Base-by-base conservation (phyloP, 139 green algal species). In the Parachlorella kessleri region DNA sequence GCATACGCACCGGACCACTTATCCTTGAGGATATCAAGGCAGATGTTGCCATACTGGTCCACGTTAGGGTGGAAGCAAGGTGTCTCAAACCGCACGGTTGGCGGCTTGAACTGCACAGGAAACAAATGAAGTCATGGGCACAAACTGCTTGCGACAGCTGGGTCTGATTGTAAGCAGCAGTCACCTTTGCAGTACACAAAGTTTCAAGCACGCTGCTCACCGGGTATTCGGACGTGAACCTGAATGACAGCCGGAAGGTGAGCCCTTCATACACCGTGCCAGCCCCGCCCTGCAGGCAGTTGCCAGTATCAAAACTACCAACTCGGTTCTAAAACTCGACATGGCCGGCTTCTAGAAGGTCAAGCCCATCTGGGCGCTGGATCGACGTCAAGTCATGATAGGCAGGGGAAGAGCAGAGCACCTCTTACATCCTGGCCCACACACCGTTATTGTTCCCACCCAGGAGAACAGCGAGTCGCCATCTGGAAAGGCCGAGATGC, bases 41-140 rank as follows among this genome's bases (percentile, higher is more conserved):
- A 96, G 80, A 96, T 95, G 85, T 94, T 94, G 66, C 92, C 92
- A 64, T 90, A 79, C 26, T 87, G 85, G 76, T 95, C 91, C 30
- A 96, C 92, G 72, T 96, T 96, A 59, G 92, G 92, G 72, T 96
- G 92, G 77, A 94, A 96, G 82, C 92, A 96, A 18, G 82, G 75
- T 2, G 91, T 93, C 63, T 92, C 89, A 76, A 96, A 96, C 33
- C 84, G 88, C 39, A 96, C 92, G 3, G 72, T 76, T 0, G 92
- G 92, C 41, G 91, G 70, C 85, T 95, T 93, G 84, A 94, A 96
- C 14, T 59, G 48, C 21, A 59, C 14, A 14, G 48, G 21, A 59
- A n/a, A n/a, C n/a, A n/a, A n/a, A n/a, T n/a, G n/a, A n/a, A n/a
- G n/a, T n/a, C n/a, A n/a, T n/a, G n/a, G n/a, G n/a, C n/a, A n/a